Base-by-base conservation (phyloP, 192 early-diverging fungal genomes). In the Podila clonocystis region DNA sequence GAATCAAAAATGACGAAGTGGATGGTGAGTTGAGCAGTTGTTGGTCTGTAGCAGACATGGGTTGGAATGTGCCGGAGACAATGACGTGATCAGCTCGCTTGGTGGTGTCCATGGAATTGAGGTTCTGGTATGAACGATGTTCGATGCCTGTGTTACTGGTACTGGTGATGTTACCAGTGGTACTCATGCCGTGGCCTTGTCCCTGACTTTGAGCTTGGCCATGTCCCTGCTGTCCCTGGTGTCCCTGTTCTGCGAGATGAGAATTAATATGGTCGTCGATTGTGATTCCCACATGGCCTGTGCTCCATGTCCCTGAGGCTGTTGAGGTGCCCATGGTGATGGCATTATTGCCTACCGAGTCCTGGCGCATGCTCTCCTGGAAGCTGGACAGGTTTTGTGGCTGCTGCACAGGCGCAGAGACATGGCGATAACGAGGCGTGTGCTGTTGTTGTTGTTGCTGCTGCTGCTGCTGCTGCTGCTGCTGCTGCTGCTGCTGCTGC, bases 361-460 rank as follows among this genome's bases (percentile, higher is more conserved):
- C 77, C 57, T 80, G 77, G n/a, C 70, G 77, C 62, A 80, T 67
- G 11, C 65, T 41, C 33, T 80, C 77, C 49, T 80, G 77, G 58
- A 80, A 73, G 20, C 66, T 73, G 1, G 77, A 80, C 28, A 80
- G 26, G 62, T 73, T 80, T 62, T 73, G 70, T 20, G 76, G 50
- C 20, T 80, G 70, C 38, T 79, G 68, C 19, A 72, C 58, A 24
- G 75, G 75, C 4, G 70, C 77, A 65, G 77, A 80, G 31, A 80
- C 55, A 31, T 80, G 77, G 12, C 77, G 65, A 45, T 68, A 65
- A 0, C 66, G 68, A 26, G 74, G 68, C 3, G 74, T 77, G 29
- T 78, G 68, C 9, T 78, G 74, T 5, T 65, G 50, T 22, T 76
- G 74, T 20, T 75, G 74, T 19, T n/a, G n/a, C n/a, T n/a, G n/a